Base-by-base conservation (phyloP, 805 yeast genomes). In the Monosporozyma aquatica region DNA sequence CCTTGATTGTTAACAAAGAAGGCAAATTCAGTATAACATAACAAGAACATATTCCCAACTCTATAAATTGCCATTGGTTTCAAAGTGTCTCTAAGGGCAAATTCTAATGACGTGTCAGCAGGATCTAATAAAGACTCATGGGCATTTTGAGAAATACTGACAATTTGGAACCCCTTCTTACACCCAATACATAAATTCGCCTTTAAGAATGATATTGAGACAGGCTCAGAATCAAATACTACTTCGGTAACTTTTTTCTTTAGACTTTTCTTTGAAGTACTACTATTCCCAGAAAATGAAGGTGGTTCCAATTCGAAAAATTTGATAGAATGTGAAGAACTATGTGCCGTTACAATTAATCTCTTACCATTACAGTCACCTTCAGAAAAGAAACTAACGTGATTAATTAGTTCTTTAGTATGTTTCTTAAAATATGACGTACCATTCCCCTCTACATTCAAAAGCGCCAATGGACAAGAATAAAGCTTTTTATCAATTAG, bases 61-160 rank as follows among this genome's bases (percentile, higher is more conserved):
- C 95, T 75, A 60, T 90, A 94, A 46, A 92, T 87, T 4, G 94
- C 87, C 61, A 87, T 75, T 15, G 98, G 98, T 55, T 85, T 84
- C 47, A 90, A 72, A 77, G 84, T 44, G 78, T 85, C 66, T 38
- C 53, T 56, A 22, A 61, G 41, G 11, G 92, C 97, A 68, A 92
- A 92, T 56, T 92, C 98, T 42, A 92, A 70, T 15, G 97, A 87
- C 0, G 97, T 94, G 58, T 92, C 98, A 0, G 97, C 98, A n/a
- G 95, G 96, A 65, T 92, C 97, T 53, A 92, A 69, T 40, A 92
- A 74, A 8, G 92, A 79, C 64, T 92, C 97, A 63, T 84, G 87
- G 46, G 80, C 84, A 45, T 85, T 82, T 41, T 82, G 85, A 46
- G 82, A 84, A 34, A 89, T 69, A 14, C 94, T 82, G 28, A 92